Base-by-base conservation (phyloP, 1,284 basidiomycete genomes). In the Marasmius fiardii region DNA sequence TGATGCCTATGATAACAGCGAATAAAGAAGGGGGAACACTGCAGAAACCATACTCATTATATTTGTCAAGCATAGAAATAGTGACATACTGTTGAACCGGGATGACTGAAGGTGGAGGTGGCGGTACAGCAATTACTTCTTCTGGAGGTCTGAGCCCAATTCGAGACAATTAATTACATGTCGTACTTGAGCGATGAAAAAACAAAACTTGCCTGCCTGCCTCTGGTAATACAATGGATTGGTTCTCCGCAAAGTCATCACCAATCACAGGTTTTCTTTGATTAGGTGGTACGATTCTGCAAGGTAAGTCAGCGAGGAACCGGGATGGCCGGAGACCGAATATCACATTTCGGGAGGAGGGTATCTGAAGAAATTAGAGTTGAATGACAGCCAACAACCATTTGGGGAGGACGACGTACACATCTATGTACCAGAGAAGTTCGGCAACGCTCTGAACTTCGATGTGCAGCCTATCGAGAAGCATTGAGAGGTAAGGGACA, bases 1-100 rank as follows among this genome's bases (percentile, higher is more conserved):
- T 57, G 23, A 67, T 67, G 7, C 67, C 67, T 39, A 67, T 66
- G 28, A 67, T 57, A n/a, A 68, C 54, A 7, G 65, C 66, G 33
- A 59, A 58, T 14, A 51, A 20, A 41, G 24, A 20, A 6, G 50
- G 18, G 11, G 50, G 43, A 12, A 12, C 21, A 20, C 12, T 20
- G 23, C 23, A 24, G 20, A 48, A 26, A 3, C 6, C 45, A 2
- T n/a, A 48, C 23, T 24, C 21, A 28, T 26, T n/a, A 48, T 5
- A 28, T 11, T n/a, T n/a, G 45, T 12, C 21, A 18, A 12, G 8
- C 43, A 3, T 12, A 3, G 21, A 44, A 12, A 7, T 20, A 44
- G 21, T 11, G 43, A 20, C 12, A 24, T 44, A 44, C n/a, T n/a
- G n/a, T n/a, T n/a, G n/a, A n/a, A n/a, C n/a, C n/a, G n/a, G n/a